Evolutionary conservation across 139 green algal genomes (phyloP), one percentile per base, ranked within the genome.

Genomic region (Chlamydomonas sphaeroides): DNA sequence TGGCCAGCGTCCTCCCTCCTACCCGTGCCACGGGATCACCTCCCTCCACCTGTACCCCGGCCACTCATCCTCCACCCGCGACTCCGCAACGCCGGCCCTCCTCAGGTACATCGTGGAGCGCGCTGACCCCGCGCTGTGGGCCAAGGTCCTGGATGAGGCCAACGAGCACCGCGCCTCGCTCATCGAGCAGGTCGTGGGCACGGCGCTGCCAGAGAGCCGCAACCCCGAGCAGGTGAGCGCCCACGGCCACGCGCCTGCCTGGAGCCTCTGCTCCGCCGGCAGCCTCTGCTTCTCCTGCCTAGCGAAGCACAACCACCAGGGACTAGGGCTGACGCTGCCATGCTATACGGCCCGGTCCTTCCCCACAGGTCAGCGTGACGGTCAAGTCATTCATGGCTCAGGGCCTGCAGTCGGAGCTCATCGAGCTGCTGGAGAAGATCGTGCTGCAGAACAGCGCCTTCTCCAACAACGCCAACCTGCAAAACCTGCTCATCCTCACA

Each of bases 361-460:
- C 5, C 30, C 65, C 26, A 23, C 68, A 85, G 70, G 97, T 99
- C 70, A 96, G 90, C 35, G 94, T 97, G 48, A 97, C 96, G 15
- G 97, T 99, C 68, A 99, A 99, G 93, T 93, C 96, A 32, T 99
- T 99, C 95, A 99, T 99, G 96, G 92, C 91, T 42, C 94, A 94
- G 36, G 95, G 97, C 83, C 91, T 99, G 90, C 96, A 98, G 84
- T 78, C 92, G 30, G 96, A 99, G 92, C 94, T 99, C 32, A 99
- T 99, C 61, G 97, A 99, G 92, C 92, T 99, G 85, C 94, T 99
- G 83, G 97, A 99, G 93, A 99, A 99, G 96, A 99, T 99, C 81
- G 97, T 99, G 83, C 93, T 99, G 65, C 96, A 98, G 90, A 98
- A 98, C 92, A 94, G 87, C 56, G 94, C 94, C 45, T 99, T 99